phyloP scores from a whole-genome alignment of 768 basidiomycete species.

The Tricholoma furcatifolium region DNA sequence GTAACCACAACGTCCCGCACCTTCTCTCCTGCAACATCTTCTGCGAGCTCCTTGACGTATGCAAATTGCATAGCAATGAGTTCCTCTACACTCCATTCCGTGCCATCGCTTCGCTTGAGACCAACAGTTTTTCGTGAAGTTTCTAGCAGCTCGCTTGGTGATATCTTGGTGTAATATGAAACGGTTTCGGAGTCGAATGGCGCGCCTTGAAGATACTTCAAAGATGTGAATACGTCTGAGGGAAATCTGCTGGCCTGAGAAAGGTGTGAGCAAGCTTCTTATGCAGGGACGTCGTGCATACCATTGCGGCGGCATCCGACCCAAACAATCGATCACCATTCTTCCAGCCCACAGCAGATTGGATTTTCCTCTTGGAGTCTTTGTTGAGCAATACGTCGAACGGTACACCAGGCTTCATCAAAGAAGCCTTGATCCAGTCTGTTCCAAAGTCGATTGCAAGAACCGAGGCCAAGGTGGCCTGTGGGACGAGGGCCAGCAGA shows the following conservation, averaged over 20 bases:
- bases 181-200: constrained; percentile 58
- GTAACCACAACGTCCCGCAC: constrained; percentile 86
- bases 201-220: constrained; percentile 82
- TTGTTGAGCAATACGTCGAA: constrained; percentile 97
- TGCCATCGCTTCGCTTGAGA: constrained; percentile 58
- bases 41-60: constrained; percentile 88
- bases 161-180: constrained; percentile 58
- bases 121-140: constrained; percentile 61
- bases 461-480: constrained; percentile 64
- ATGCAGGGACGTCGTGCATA: constrained; percentile 37
- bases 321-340: constrained; percentile 88
- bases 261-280: not conserved
- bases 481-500: constrained; percentile 38
- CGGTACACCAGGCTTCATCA: constrained; percentile 91
- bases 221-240: constrained; percentile 76
- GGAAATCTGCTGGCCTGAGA: constrained; percentile 89
- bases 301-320: constrained; percentile 83
- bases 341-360: constrained; percentile 89
- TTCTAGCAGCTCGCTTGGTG: constrained; percentile 48
- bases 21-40: constrained; percentile 68
- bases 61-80: constrained; percentile 92
- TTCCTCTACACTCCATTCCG: constrained; percentile 83
- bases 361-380: constrained; percentile 96
- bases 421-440: constrained; percentile 95
- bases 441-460: constrained; percentile 98